phyloP scores from a whole-genome alignment of 768 basidiomycete genomes.

The Flagelloscypha sp. region DNA sequence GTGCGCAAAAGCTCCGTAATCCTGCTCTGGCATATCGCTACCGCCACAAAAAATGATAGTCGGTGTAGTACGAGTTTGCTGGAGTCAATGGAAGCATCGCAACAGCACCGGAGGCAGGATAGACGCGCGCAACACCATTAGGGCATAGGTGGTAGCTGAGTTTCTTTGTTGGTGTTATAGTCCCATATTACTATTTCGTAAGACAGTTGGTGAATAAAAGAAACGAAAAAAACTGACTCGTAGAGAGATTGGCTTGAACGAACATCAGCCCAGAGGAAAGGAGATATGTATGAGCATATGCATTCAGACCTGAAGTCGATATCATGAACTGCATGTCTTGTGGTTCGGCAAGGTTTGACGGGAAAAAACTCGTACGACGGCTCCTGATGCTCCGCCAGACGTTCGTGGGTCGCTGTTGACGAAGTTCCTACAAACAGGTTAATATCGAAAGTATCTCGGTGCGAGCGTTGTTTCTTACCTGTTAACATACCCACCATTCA shows the following conservation, averaged over 20 bases:
- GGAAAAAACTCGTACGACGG: conserved; percentile 60
- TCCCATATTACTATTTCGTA: conserved; percentile 38
- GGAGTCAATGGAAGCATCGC: conserved; percentile 65
- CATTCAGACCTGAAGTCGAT: conserved; percentile 42
- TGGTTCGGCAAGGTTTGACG: conserved; percentile 22
- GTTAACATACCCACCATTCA: conserved; percentile 46
- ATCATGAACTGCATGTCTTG: conserved; percentile 41
- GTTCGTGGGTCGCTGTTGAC: conserved; percentile 37
- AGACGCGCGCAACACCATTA: conserved; percentile 43
- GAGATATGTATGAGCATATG: conserved; percentile 41
- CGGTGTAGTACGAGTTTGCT: conserved; percentile 55
- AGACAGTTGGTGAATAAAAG: no score
- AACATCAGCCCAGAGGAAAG: conserved; percentile 46
- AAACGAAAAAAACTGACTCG: conserved; percentile 25
- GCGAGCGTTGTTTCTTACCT: no score
- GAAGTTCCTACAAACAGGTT: no score
- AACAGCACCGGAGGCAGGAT: conserved; percentile 55
- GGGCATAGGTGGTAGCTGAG: conserved; percentile 40
- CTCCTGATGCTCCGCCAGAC: conserved; percentile 45
- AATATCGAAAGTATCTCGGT: no score
- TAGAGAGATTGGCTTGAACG: conserved; percentile 48
- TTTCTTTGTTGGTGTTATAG: conserved; percentile 28
- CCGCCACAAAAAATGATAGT: conserved; percentile 66
- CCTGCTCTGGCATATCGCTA: conserved; percentile 39
- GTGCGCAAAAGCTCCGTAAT: conserved; percentile 50